Base-by-base conservation (phyloP, 2,329 filamentous ascomycete genomes). In the Cladosporium oxysporum region DNA sequence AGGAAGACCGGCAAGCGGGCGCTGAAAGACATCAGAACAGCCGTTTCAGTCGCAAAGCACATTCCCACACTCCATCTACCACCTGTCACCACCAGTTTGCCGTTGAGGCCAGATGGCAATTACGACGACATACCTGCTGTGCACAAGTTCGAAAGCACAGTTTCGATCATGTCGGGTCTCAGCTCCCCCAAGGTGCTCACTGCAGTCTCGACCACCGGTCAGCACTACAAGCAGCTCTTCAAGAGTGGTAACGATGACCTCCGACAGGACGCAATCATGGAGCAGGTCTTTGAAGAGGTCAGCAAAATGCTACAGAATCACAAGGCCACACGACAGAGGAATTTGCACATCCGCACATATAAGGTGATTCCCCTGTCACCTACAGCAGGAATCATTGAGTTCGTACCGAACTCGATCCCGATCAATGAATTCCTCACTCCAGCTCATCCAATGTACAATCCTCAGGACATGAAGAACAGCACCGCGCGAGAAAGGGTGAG, bases 261-360 rank as follows among this genome's bases (percentile, higher is more conserved):
- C 14, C 91, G 96, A 10, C 95, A 99, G 80, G 95, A 99, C 74
- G 92, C 94, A 53, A 99, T 89, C 82, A 99, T 99, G 96, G 96
- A 99, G 78, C 95, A 99, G 79, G 95, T 99, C 1, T 99, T 99
- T 76, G 92, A 93, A 66, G 93, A 96, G 78, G 95, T 97, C 26
- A 98, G 93, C 66, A 91, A 91, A 61, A 86, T 99, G 26, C 83
- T 99, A 29, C 91, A 91, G 76, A 89, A 91, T 58, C 93, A 98
- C 77, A 89, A 92, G 64, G 86, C 89, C 14, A 97, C 95, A 2
- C 90, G 93, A 47, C 93, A 97, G 75, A 90, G 95, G 6, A 91
- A 91, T 69, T 83, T 99, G 12, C 91, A 90, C 10, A 96, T 99
- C 74, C 86, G 96, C 66, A 98, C 95, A 0, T 99, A 99, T 84